These are phyloP conservation scores for Dothiorella sarmentorum DNA, from an alignment of 2,329 filamentous ascomycete species.

Conservation along the genomic window DNA sequence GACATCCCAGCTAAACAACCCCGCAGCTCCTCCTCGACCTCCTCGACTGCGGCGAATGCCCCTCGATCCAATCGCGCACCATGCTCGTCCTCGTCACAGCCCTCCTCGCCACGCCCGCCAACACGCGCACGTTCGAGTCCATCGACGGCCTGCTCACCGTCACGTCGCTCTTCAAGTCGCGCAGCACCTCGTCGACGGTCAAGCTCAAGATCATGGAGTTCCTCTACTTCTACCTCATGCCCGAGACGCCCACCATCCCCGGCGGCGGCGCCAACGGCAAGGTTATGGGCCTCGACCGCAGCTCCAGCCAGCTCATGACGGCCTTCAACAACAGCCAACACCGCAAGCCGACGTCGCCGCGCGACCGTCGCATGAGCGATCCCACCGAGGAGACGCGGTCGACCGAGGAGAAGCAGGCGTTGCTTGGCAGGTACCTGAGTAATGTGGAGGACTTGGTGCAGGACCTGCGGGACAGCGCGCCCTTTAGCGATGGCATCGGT, in stretches of 20 bases:
- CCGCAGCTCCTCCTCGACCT: constrained; percentile 83
- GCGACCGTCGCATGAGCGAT: constrained; percentile 28
- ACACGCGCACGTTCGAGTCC: constrained; percentile 86
- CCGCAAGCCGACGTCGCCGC: constrained; percentile 31
- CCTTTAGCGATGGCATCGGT: constrained; percentile 38
- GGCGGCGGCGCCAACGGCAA: constrained; percentile 22
- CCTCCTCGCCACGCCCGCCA: constrained; percentile 78
- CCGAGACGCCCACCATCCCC: constrained; percentile 59
- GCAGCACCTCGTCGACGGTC: constrained; percentile 79
- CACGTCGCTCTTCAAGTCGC: constrained; percentile 87
- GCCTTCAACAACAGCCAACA: no score
- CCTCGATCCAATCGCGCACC: constrained; percentile 85
- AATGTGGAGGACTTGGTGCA: constrained; percentile 76
- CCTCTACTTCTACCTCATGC: constrained; percentile 97
- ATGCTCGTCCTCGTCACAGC: constrained; percentile 87
- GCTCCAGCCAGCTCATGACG: constrained; percentile 26
- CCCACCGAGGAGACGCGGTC: constrained; percentile 49
- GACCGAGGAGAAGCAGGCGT: constrained; percentile 76
- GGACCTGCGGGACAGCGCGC: constrained; percentile 74
- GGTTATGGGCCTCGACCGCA: constrained; percentile 27
- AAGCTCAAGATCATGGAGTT: constrained; percentile 97
- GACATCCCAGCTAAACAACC: background rate
- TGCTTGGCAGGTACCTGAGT: constrained; percentile 73
- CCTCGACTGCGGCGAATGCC: constrained; percentile 84
- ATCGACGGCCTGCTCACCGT: constrained; percentile 90